A percentile compares a stretch with the other conserved stretches of the same genome.
phyloP scores from a whole-genome alignment of 2,329 filamentous ascomycete species.

The Aspergillus pseudonomiae region DNA sequence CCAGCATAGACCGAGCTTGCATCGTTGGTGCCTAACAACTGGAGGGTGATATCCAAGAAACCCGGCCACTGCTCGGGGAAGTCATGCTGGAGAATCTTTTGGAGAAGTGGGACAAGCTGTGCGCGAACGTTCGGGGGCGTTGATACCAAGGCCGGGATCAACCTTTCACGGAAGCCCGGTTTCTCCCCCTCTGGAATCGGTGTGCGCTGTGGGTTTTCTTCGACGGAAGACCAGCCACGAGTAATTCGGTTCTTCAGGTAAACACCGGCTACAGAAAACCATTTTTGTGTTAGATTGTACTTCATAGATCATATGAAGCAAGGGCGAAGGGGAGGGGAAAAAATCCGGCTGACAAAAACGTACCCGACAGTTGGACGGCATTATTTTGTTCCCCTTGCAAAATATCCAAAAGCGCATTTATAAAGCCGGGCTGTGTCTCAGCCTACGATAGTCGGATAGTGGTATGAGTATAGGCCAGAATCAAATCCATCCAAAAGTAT shows the following conservation, averaged over 20 bases:
- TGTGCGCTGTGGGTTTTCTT: conserved; percentile 72
- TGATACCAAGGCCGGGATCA: conserved; percentile 84
- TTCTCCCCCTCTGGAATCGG: conserved; percentile 89
- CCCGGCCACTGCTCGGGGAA: conserved; percentile 93
- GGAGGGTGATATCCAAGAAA: conserved; percentile 90
- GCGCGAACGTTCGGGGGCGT: conserved; percentile 81
- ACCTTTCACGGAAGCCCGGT: conserved; percentile 77
- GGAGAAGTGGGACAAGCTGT: conserved; percentile 90
- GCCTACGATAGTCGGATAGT: conserved; percentile 59
- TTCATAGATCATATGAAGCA: neutral
- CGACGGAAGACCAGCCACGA: conserved; percentile 81
- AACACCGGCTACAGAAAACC: conserved; percentile 71
- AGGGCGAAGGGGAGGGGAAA: conserved; percentile 10
- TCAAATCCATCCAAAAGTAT: conserved; percentile 15
- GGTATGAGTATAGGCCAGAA: conserved; percentile 7
- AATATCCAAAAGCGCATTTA: conserved; percentile 87
- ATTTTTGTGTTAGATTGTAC: conserved; percentile 15
- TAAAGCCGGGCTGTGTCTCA: conserved; percentile 86
- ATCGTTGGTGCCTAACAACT: conserved; percentile 84
- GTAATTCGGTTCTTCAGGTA: conserved; percentile 98
- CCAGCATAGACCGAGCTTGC: conserved; percentile 87
- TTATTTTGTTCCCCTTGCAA: conserved; percentile 84
- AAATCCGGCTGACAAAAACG: conserved; percentile 38
- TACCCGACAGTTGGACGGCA: conserved; percentile 86
- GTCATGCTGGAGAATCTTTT: conserved; percentile 94